These are phyloP conservation scores for Phytophthora syringae DNA, from an alignment of 352 stramenopile species.

Conservation along the genomic window DNA sequence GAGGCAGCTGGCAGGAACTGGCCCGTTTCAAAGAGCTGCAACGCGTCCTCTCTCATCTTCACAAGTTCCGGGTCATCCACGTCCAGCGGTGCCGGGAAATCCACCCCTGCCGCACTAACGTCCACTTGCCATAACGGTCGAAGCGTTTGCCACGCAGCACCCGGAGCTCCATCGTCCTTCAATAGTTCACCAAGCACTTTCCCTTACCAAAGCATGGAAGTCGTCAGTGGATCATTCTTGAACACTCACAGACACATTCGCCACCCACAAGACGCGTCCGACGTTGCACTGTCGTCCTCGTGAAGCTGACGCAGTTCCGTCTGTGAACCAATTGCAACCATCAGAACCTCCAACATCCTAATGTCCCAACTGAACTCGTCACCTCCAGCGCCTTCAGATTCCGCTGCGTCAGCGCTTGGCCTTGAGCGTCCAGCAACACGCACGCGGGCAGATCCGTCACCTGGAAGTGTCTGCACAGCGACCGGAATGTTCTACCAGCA, in stretches of 20 bases:
- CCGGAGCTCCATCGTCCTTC: background rate
- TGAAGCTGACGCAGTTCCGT: constrained; percentile 13
- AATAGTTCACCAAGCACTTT: constrained; percentile 31
- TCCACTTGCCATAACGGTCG: constrained; percentile 32
- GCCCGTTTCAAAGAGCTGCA: constrained; percentile 56
- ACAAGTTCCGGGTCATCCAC: constrained; percentile 36
- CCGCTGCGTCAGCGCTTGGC: constrained; percentile 22
- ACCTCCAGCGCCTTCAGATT: constrained; percentile 24
- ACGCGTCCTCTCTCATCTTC: constrained; percentile 51
- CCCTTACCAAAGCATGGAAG: constrained; percentile 19
- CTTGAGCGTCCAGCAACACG: constrained; percentile 34
- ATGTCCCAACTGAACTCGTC: no score
- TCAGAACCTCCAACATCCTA: background rate
- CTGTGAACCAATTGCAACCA: constrained; percentile 10
- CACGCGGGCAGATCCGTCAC: constrained; percentile 48
- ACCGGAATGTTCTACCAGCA: constrained; percentile 40
- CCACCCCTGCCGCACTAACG: background rate
- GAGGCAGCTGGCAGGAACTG: constrained; percentile 53
- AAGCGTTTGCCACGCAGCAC: constrained; percentile 18
- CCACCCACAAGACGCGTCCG: constrained; percentile 18
- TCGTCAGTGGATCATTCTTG: background rate
- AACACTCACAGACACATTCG: background rate
- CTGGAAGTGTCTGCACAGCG: constrained; percentile 48
- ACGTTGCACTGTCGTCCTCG: background rate
- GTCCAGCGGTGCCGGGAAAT: constrained; percentile 6